Percentiles rank a stretch among this genome's conserved stretches.
These are phyloP conservation scores for Sugiyamaella pinicola DNA, from an alignment of 1,139 yeast species.

Conservation along the genomic window DNA sequence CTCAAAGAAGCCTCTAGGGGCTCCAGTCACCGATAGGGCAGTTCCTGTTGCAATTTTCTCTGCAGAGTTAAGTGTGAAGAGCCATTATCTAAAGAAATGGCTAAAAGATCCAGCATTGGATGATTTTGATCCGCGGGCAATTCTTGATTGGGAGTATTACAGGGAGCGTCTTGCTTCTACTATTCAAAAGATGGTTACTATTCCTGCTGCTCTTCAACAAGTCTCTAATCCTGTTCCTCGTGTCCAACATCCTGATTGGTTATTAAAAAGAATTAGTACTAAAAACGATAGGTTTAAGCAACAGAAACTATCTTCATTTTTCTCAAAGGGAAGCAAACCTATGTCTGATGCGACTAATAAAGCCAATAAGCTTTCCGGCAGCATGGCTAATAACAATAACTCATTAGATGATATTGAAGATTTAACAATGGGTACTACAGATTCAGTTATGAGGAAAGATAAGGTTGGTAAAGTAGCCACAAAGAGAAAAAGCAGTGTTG, in stretches of 20 bases:
- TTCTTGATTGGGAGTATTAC: conserved; percentile 93
- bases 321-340: conserved; percentile 35
- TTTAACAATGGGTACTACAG: conserved; percentile 43
- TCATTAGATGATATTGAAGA: conserved; percentile 72
- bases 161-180: conserved; percentile 90
- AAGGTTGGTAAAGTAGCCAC: conserved; percentile 29
- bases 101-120: conserved; percentile 73
- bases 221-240: conserved; percentile 94
- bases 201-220: conserved; percentile 95
- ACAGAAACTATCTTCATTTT: conserved; percentile 61
- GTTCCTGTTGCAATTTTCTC: conserved; percentile 95
- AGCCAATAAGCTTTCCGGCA: conserved; percentile 30
- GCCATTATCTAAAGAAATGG: conserved; percentile 81
- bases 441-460: conserved; percentile 28
- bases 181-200: conserved; percentile 90
- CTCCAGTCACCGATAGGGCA: conserved; percentile 96
- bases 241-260: conserved; percentile 94
- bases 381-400: background rate
- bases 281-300: conserved; percentile 75
- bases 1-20: conserved; percentile 76
- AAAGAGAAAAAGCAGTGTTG: conserved; percentile 29
- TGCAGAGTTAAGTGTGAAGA: conserved; percentile 64
- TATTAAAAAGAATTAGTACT: conserved; percentile 60
- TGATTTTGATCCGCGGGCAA: conserved; percentile 84
- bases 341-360: conserved; percentile 20